Percentiles rank a stretch among this genome's conserved stretches.
Conservation (phyloP, 2,329 filamentous ascomycete species). For the Hypocreales sp. region DNA sequence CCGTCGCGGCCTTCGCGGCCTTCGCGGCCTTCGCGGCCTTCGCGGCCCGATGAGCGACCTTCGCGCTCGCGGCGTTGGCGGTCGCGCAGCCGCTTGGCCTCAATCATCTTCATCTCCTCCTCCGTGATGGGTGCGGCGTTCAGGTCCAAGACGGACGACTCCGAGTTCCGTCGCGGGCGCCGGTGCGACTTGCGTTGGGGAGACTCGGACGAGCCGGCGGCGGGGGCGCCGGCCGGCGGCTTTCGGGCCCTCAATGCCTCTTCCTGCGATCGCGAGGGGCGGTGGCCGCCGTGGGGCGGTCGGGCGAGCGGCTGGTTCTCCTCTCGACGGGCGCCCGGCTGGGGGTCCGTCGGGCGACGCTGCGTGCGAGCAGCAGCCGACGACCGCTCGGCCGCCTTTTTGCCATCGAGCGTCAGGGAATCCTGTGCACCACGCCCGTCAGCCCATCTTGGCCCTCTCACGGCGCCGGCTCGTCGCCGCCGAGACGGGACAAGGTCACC, state of each 20-base stretch:
- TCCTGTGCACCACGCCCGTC: slow-evolving; percentile 30
- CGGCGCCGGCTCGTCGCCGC: no score
- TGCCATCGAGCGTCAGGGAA: slow-evolving; percentile 52
- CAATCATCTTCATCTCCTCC: slow-evolving; percentile 27
- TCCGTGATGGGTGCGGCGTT: slow-evolving; percentile 43
- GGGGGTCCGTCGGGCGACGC: slow-evolving; percentile 18
- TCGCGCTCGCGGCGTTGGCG: slow-evolving; percentile 10
- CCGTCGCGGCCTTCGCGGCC: slow-evolving; percentile 25
- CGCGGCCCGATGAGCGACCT: slow-evolving; percentile 3
- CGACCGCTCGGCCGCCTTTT: slow-evolving; percentile 18
- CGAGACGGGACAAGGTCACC: no score
- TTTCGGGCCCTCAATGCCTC: slow-evolving; percentile 39
- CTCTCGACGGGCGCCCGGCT: slow-evolving; percentile 7
- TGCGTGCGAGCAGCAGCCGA: slow-evolving; percentile 22
- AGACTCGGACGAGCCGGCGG: slow-evolving; percentile 18
- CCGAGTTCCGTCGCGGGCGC: slow-evolving; percentile 59
- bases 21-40: slow-evolving; percentile 6
- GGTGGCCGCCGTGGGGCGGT: slow-evolving; percentile 26
- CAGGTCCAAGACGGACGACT: slow-evolving; percentile 53
- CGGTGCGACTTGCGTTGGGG: slow-evolving; percentile 25
- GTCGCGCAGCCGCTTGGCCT: slow-evolving; percentile 14
- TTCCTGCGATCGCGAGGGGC: slow-evolving; percentile 50
- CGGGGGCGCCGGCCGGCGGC: slow-evolving; percentile 12
- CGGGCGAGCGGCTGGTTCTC: slow-evolving; percentile 34
- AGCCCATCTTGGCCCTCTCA: no score